Evolutionary conservation across 805 yeast species (phyloP).

Genomic region (Ogataea trehaloabstinens): DNA sequence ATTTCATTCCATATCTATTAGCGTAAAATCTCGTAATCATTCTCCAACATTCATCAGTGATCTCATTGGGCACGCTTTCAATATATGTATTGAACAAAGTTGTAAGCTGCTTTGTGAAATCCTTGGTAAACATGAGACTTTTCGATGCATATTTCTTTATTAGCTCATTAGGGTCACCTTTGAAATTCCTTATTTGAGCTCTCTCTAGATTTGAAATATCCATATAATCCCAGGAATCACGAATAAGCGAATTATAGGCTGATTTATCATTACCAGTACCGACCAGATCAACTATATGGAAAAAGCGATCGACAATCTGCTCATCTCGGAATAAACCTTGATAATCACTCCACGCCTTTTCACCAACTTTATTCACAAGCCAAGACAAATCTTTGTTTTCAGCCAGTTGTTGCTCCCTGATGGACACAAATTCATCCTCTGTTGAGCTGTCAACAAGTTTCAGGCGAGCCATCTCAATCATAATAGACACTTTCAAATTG

Average conservation of each 20-base stretch:
- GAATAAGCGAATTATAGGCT: not conserved
- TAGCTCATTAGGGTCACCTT: not conserved
- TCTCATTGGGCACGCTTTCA: not conserved
- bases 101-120: conserved; percentile 1
- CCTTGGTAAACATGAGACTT: not conserved
- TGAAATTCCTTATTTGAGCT: not conserved
- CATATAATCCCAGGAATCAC: not conserved
- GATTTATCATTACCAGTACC: not conserved
- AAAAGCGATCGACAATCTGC: not conserved
- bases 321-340: not conserved
- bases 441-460: not conserved
- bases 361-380: not conserved
- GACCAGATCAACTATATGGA: not conserved
- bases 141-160: not conserved
- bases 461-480: conserved; percentile 4
- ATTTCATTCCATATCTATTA: conserved; percentile 3
- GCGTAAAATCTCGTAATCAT: conserved; percentile 4
- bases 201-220: not conserved
- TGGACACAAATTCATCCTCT: not conserved
- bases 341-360: not conserved
- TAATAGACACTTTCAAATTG: not conserved
- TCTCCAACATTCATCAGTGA: conserved; percentile 3
- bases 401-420: not conserved
- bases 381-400: conserved; percentile 1
- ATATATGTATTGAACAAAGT: not conserved